Evolutionary conservation across 1,139 yeast genomes (phyloP).

Genomic region (Candida tetrigidarum): DNA sequence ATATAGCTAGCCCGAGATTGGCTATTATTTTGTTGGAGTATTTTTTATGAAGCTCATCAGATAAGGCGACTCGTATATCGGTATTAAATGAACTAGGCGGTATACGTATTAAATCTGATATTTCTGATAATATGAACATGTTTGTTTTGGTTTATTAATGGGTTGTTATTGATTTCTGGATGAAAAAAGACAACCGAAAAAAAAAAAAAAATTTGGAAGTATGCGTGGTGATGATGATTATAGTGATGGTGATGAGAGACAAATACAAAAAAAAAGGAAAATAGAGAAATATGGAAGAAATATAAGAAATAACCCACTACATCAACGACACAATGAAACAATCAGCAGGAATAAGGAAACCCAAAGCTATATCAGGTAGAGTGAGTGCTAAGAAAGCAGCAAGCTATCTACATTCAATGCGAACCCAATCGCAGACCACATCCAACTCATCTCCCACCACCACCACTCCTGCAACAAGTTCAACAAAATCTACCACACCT

Average conservation of each 20-base stretch:
- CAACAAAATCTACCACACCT: not conserved
- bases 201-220: not conserved
- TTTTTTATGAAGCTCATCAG: constrained; percentile 81
- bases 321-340: constrained; percentile 14
- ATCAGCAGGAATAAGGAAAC: constrained; percentile 18
- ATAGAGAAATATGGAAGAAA: not conserved
- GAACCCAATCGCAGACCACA: constrained; percentile 8
- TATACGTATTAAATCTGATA: constrained; percentile 83
- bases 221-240: constrained; percentile 8
- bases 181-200: not conserved
- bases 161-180: not conserved
- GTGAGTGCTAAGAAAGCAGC: constrained; percentile 37
- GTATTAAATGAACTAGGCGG: constrained; percentile 84
- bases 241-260: constrained; percentile 3
- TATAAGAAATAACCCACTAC: not conserved
- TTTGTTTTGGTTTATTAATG: not conserved
- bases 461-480: too few relatives aligned
- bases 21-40: constrained; percentile 84
- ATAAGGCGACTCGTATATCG: constrained; percentile 71
- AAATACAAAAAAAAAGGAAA: constrained; percentile 3
- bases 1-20: constrained; percentile 80
- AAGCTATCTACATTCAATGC: constrained; percentile 35
- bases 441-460: not conserved
- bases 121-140: constrained; percentile 85
- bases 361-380: constrained; percentile 7